These are phyloP conservation scores for Lodderomyces beijingensis DNA, from an alignment of 1,139 yeast species.

Conservation along the genomic window DNA sequence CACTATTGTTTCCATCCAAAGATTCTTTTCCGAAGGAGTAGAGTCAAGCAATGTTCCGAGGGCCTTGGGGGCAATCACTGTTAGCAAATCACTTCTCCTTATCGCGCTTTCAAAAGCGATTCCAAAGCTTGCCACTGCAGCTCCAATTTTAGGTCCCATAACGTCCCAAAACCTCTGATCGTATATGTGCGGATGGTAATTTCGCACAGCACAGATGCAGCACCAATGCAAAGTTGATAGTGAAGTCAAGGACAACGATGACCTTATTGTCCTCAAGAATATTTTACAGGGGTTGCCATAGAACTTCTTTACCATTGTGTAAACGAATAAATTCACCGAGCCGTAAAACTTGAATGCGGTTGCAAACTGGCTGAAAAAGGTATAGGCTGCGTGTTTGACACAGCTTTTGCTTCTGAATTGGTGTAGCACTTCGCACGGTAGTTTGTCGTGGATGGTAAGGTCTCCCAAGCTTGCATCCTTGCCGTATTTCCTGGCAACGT, in stretches of 20 bases:
- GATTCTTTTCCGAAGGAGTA: constrained; percentile 16
- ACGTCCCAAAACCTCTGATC: constrained; percentile 22
- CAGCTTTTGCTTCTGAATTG: constrained; percentile 29
- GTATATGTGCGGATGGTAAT: constrained; percentile 19
- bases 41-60: constrained; percentile 28
- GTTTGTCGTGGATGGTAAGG: constrained; percentile 21
- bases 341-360: constrained; percentile 28
- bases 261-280: constrained; percentile 19
- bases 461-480: constrained; percentile 22
- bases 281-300: constrained; percentile 10
- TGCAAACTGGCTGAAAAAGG: constrained; percentile 30
- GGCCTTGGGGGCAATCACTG: constrained; percentile 39
- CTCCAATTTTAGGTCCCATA: constrained; percentile 30
- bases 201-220: constrained; percentile 32
- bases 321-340: constrained; percentile 17
- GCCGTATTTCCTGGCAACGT: constrained; percentile 22
- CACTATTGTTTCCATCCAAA: constrained; percentile 19
- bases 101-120: constrained; percentile 29
- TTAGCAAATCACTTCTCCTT: constrained; percentile 37
- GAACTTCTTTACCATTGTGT: constrained; percentile 12
- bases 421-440: constrained; percentile 36
- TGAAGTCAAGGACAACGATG: constrained; percentile 34
- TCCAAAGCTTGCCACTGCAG: constrained; percentile 31
- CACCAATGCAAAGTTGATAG: constrained; percentile 37
- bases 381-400: constrained; percentile 31